Base-by-base conservation (phyloP, 2,329 filamentous ascomycete genomes). In the Lachnum nothofagi region DNA sequence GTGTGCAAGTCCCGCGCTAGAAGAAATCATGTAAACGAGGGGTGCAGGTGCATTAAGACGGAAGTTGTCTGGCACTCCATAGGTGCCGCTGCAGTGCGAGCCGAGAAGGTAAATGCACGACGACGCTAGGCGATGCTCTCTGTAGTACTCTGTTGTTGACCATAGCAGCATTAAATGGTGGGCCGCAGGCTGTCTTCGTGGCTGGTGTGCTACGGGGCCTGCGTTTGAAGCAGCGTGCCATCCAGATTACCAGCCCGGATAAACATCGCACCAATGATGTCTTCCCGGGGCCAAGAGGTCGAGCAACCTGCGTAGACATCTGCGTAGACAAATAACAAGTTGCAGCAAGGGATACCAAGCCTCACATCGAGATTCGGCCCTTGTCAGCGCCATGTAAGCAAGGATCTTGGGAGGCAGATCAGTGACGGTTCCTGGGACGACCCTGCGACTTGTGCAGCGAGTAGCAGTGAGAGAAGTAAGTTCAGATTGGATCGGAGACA, bases 1-100 rank as follows among this genome's bases (percentile, higher is more conserved):
- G 49, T 55, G 49, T 56, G 47, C 31, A 46, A 35, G 40, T 46
- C 47, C 22, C 39, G 49, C 44, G 34, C 48, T 22, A 22, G 20
- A 40, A 47, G 27, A 39, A 44, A 35, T 34, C 31, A 44, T 44
- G 46, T 47, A 40, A 39, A 52, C 29, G 43, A 49, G 52, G 42
- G 50, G 44, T 31, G 10, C 16, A 44, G 44, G 46, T 47, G 44
- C 34, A 44, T 38, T 51, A 41, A 43, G 35, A 22, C 23, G 45
- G 24, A 19, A 38, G 19, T 4, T 34, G 23, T n/a, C n/a, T n/a
- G n/a, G n/a, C n/a, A n/a, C n/a, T n/a, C n/a, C 35, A 20, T 20
- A 4, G 8, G 14, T 38, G 17, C 35, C 25, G 25, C 25, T 27
- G 25, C 25, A 6, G 12, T 12, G 25, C 35, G 35, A 3, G 35